Evolutionary conservation across 2,329 filamentous ascomycete species (phyloP).

Genomic region (Lachnum nothofagi): DNA sequence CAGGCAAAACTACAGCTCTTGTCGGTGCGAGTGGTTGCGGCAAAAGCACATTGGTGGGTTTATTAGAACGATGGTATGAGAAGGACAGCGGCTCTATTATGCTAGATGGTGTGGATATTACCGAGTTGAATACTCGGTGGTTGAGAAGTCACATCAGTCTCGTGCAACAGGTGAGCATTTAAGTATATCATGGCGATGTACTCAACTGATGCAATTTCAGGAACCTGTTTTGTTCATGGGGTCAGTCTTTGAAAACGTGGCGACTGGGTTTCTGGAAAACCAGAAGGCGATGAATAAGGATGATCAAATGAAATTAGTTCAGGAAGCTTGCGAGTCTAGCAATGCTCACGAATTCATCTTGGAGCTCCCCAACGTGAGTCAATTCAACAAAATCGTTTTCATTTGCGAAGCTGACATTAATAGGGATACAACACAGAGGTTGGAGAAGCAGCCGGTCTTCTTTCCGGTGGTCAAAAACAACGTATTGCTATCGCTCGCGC

Average conservation of each 20-base stretch:
- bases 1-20: conserved; percentile 82
- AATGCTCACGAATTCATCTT: conserved; percentile 48
- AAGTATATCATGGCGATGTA: too few relatives aligned
- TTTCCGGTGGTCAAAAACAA: conserved; percentile 52
- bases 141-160: conserved; percentile 62
- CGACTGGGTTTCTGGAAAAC: conserved; percentile 47
- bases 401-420: neutral
- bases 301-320: conserved; percentile 38
- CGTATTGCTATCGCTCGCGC: conserved; percentile 50
- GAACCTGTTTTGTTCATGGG: conserved; percentile 63
- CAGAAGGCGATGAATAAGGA: conserved; percentile 35
- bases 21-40: conserved; percentile 86
- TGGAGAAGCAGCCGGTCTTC: conserved; percentile 40
- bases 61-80: conserved; percentile 91
- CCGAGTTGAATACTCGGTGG: conserved; percentile 49
- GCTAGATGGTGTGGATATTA: conserved; percentile 41
- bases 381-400: neutral
- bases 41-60: conserved; percentile 63
- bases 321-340: conserved; percentile 38
- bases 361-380: conserved; percentile 38
- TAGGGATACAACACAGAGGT: conserved; percentile 43
- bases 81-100: conserved; percentile 38
- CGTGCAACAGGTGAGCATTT: conserved; percentile 59
- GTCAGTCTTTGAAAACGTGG: conserved; percentile 63
- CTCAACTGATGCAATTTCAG: neutral